Base-by-base conservation (phyloP, 352 stramenopile species). In the Hyaloperonospora arabidopsidis region DNA sequence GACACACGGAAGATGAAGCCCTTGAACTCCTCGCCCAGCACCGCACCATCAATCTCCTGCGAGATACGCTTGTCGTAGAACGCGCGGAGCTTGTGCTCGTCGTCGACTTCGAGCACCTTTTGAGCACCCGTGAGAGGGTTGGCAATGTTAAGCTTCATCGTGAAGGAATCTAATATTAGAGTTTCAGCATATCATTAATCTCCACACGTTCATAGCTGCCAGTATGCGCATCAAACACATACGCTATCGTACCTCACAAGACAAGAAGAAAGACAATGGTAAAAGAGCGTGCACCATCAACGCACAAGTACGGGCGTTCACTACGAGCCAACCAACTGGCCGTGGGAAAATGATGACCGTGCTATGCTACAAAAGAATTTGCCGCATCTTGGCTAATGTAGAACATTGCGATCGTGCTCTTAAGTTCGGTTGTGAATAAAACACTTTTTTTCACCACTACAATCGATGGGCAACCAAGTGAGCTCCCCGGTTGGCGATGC, bases 61-160 rank as follows among this genome's bases (percentile, higher is more conserved):
- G 95, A 97, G 77, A 99, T 99, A 67, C 97, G 95, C 79, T 97
- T 97, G 70, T 99, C 97, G 86, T 99, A 99, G 63, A 99, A 95
- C 40, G 94, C 95, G 66, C 86, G 89, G 72, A 99, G 96, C 80
- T 98, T 98, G 75, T 98, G 97, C 87, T 99, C 97, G 76, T 99
- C 97, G 94, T 99, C 97, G 76, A 99, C 97, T 72, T 99, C 96
- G 74, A 99, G 95, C 70, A 98, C 84, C 80, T 99, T 99, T 88
- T 99, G 96, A 68, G 92, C 81, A 52, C 96, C 97, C 52, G 97
- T 98, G 59, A 84, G 72, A 57, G 97, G 97, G 84, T 97, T 98
- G 52, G 97, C 95, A 84, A 99, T 99, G 88, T 99, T 99, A 78
- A 99, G 96, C 97, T 99, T 96, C 85, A 97, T 95, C 57, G 64